Evolutionary conservation across 495 filamentous ascomycete genomes (phyloP).

Genomic region (Usnea hakonensis): DNA sequence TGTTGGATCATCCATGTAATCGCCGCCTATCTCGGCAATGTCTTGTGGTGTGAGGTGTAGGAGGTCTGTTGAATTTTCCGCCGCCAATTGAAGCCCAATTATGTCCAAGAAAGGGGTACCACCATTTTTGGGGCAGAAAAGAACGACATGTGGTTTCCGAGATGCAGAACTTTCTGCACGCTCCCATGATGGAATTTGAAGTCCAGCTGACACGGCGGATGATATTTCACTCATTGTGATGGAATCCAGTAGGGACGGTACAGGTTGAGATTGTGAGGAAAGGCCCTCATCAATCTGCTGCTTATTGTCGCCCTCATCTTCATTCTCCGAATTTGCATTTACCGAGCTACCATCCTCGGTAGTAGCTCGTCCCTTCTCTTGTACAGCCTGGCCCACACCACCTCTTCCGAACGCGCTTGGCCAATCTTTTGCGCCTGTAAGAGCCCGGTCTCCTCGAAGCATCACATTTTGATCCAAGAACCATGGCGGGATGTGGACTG

Average conservation of each 20-base stretch:
- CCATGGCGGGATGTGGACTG: conserved; percentile 32
- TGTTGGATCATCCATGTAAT: conserved; percentile 58
- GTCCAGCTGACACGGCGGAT: conserved; percentile 17
- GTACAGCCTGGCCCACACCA: not conserved
- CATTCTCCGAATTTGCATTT: not conserved
- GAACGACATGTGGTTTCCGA: conserved; percentile 53
- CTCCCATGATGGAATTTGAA: conserved; percentile 18
- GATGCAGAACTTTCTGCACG: conserved; percentile 41
- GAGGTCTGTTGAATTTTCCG: conserved; percentile 60
- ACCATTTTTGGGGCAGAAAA: conserved; percentile 58
- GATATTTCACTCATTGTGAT: conserved; percentile 20
- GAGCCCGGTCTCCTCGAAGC: conserved; percentile 20
- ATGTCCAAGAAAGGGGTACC: conserved; percentile 49
- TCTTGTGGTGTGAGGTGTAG: conserved; percentile 71
- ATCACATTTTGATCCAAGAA: conserved; percentile 34
- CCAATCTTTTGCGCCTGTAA: not conserved
- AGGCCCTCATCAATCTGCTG: not conserved
- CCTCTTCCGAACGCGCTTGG: not conserved
- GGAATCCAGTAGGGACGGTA: not conserved
- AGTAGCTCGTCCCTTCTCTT: not conserved
- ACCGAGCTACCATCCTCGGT: not conserved
- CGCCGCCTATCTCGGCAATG: conserved; percentile 67
- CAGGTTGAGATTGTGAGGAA: not conserved
- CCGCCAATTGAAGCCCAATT: conserved; percentile 52
- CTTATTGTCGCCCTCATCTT: not conserved